Evolutionary conservation across 257 asterid genomes (phyloP).

Genomic region (Rehmannia glutinosa): DNA sequence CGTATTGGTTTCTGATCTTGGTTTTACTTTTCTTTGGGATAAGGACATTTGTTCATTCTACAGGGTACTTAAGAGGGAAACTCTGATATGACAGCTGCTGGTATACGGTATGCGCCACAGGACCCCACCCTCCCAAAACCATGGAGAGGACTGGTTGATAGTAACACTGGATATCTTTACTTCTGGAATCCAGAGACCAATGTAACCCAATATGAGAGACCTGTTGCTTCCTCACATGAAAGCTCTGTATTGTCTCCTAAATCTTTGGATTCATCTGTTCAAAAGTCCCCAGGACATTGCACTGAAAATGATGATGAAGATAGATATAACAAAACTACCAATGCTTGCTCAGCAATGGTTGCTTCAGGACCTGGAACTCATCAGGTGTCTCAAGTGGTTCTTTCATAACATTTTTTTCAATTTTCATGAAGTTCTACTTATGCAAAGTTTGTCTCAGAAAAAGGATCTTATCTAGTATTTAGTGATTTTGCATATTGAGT

Average conservation of each 20-base stretch:
- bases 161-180: slow-evolving; percentile 71
- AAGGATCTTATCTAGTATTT: not conserved
- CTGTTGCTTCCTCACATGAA: slow-evolving; percentile 31
- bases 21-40: not conserved
- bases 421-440: not conserved
- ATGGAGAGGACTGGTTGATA: slow-evolving; percentile 84
- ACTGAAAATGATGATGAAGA: slow-evolving; percentile 28
- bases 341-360: slow-evolving; percentile 33
- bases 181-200: slow-evolving; percentile 95
- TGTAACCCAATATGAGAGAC: slow-evolving; percentile 80
- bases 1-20: not conserved
- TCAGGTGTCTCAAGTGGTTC: slow-evolving; percentile 39
- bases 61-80: slow-evolving; percentile 24
- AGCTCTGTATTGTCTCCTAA: slow-evolving; percentile 34
- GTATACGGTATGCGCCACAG: slow-evolving; percentile 84
- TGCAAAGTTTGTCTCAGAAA: not conserved
- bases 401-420: not conserved
- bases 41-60: slow-evolving; percentile 1
- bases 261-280: slow-evolving; percentile 43
- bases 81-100: slow-evolving; percentile 52
- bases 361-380: slow-evolving; percentile 36
- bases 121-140: slow-evolving; percentile 93
- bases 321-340: slow-evolving; percentile 29
- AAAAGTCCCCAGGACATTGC: slow-evolving; percentile 32
- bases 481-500: not conserved